Percentiles rank a stretch among this genome's conserved stretches.
Evolutionary conservation across 768 basidiomycete genomes (phyloP).

Genomic region (Macrolepiota fuliginosa): DNA sequence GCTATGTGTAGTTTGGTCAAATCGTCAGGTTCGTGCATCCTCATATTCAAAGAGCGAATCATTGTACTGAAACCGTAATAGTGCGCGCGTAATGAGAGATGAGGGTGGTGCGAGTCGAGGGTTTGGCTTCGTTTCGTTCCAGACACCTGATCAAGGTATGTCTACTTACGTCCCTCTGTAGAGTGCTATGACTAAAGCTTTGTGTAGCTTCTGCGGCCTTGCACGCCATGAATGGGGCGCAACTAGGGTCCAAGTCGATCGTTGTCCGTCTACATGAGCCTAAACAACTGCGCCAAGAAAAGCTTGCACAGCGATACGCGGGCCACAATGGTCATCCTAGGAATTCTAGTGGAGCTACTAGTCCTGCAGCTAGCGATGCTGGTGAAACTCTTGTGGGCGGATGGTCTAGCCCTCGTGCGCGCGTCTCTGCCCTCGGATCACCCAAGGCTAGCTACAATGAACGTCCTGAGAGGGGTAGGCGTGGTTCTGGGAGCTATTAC

Average conservation of each 20-base stretch:
- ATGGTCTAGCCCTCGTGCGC: constrained; percentile 72
- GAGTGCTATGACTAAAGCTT: neutral
- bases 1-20: constrained; percentile 65
- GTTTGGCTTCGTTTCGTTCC: constrained; percentile 90
- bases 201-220: constrained; percentile 65
- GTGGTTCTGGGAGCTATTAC: constrained; percentile 86
- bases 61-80: constrained; percentile 23
- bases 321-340: constrained; percentile 79
- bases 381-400: constrained; percentile 67
- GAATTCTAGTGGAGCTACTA: constrained; percentile 79
- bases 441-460: constrained; percentile 52
- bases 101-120: constrained; percentile 79
- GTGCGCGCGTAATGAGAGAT: constrained; percentile 91
- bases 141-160: constrained; percentile 78
- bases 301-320: constrained; percentile 74
- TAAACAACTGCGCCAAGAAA: constrained; percentile 87
- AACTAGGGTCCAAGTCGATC: constrained; percentile 72
- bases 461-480: constrained; percentile 61
- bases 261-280: constrained; percentile 90
- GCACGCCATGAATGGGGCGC: constrained; percentile 76
- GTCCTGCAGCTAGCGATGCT: constrained; percentile 78
- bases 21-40: constrained; percentile 65
- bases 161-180: neutral
- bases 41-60: neutral
- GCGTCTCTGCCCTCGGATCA: constrained; percentile 44